phyloP scores from a whole-genome alignment of 2,329 filamentous ascomycete genomes.

The Talaromyces albobiverticillius region DNA sequence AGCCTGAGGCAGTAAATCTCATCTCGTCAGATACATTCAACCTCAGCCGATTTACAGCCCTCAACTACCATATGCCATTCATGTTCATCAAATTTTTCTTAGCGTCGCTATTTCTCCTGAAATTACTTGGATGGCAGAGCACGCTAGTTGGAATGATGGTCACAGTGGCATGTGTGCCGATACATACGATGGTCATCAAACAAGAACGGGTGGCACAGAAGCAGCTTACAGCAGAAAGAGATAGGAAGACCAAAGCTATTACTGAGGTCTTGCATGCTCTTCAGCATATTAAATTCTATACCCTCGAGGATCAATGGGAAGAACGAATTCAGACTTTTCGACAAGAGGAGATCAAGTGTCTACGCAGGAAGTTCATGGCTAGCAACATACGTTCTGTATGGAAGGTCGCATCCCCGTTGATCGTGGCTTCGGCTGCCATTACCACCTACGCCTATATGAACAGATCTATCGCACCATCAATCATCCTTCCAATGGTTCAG shows the following conservation, averaged over 20 bases:
- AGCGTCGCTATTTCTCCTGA: background rate
- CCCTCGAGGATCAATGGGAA: slow-evolving; percentile 72
- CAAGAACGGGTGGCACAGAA: slow-evolving; percentile 50
- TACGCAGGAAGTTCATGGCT: background rate
- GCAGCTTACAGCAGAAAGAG: slow-evolving; percentile 69
- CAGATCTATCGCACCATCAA: background rate
- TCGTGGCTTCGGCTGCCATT: background rate
- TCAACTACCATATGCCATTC: background rate
- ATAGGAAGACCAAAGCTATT: slow-evolving; percentile 71
- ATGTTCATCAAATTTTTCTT: background rate
- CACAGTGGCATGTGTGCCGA: slow-evolving; percentile 61
- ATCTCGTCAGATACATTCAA: background rate
- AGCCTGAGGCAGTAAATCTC: background rate
- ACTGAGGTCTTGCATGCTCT: slow-evolving; percentile 76
- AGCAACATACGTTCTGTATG: background rate
- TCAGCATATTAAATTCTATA: slow-evolving; percentile 80
- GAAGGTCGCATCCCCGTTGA: background rate
- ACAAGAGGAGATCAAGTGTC: slow-evolving; percentile 31
- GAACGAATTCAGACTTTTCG: slow-evolving; percentile 63
- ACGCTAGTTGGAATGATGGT: slow-evolving; percentile 63
- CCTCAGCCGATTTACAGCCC: slow-evolving; percentile 1
- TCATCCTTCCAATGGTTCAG: slow-evolving; percentile 1
- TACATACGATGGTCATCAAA: slow-evolving; percentile 2
- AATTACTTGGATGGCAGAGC: slow-evolving; percentile 68
- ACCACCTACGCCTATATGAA: background rate